Evolutionary conservation across 495 filamentous ascomycete species (phyloP), one percentile per base, ranked within the genome.

Genomic region (Hyaloscypha finlandica): DNA sequence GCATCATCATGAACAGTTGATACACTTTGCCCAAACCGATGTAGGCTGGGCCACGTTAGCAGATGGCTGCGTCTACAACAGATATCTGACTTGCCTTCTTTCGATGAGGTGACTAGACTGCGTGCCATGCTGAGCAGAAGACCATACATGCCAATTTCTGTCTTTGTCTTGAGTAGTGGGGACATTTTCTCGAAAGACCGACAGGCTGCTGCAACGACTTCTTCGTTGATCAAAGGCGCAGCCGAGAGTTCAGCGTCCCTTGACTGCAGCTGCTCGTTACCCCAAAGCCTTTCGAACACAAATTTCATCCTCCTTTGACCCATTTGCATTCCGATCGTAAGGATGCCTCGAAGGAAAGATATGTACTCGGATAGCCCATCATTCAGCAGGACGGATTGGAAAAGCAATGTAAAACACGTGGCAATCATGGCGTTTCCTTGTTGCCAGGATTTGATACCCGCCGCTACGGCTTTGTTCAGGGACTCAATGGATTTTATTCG

Each of bases 351-450:
- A 45, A 86, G 81, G 74, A 89, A 88, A 12, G 86, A 84, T 76
- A 87, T 82, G 71, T 85, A 90, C 70, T 89, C 86, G 32, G 77
- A 74, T 63, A 89, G 76, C 14, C 87, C 86, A 75, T 89, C 87
- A 37, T 81, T 77, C 58, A 89, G 81, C 64, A 83, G 75, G 54
- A 82, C 80, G 0, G 84, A 84, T 71, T 89, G 86, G 77, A 87
- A 89, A 4, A 82, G 81, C 2, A 89, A 80, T 0, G 84, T 80
- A 66, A 85, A 84, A 67, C 84, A 86, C 1, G 87, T 85, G 19
- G 86, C 87, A 56, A 90, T 76, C 32, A 81, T 74, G 19, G 79
- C 79, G 67, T 84, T 82, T 53, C 74, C 79, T 55, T 83, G 77
- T 32, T 75, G 71, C 6, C 70, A 67, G 8, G 70, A 76, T 0